Base-by-base conservation (phyloP, 2,329 filamentous ascomycete species). In the Nannizzia gypsea region DNA sequence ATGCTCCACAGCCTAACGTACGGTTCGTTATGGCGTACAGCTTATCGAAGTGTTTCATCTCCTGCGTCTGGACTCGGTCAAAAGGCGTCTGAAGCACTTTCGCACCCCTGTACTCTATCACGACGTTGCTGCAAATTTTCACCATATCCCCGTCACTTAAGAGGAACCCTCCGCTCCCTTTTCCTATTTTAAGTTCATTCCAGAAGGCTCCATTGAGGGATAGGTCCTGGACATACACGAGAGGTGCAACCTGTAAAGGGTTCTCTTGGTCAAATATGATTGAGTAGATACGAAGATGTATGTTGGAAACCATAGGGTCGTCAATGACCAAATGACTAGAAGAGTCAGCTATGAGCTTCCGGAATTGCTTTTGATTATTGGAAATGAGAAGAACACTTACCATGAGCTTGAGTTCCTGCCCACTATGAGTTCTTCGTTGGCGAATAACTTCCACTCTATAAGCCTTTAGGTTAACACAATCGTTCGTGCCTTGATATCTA, bases 141-240 rank as follows among this genome's bases (percentile, higher is more conserved):
- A 64, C 62, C 13, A 69, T 66, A 63, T 78, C 75, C 3, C 69
- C 63, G 50, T 63, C 58, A 56, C 60, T 65, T 40, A 65, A 54
- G 34, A 65, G 59, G 11, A 63, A 54, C 8, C 61, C 58, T 8
- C 59, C 59, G 15, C 60, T 55, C 13, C 36, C 50, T 28, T 56
- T 63, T 20, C 34, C 59, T 15, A 64, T 65, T 17, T 44, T 38
- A 26, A 26, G 3, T 3, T 40, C 60, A 60, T 76, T 76, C 73
- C 74, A 77, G 22, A 63, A 64, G 0, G 69, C 72, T 3, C 75
- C 75, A 59, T 77, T 75, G 24, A 64, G 64, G 1, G 76, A 78
- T 1, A 75, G 50, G 63, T 77, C 73, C 61, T 76, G 68, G 2
- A 72, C 74, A 59, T 77, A 78, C 4, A 78, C 71, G 22, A 78